Evolutionary conservation across 2,329 filamentous ascomycete genomes (phyloP).

Genomic region (Dothideomycetes sp.): DNA sequence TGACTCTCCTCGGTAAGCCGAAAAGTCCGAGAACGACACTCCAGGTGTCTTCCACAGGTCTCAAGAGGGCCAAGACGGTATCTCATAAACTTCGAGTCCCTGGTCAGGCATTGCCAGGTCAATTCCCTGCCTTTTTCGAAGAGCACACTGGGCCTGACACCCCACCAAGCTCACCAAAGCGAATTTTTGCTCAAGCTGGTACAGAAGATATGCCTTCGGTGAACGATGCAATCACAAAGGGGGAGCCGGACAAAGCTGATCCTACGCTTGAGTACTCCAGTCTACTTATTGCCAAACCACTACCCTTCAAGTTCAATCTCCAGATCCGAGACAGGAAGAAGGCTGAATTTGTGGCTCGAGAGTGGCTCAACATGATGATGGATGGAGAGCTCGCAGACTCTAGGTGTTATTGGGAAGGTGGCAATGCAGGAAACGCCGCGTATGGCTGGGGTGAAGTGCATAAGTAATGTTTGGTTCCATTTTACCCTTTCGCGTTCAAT

Average conservation of each 20-base stretch:
- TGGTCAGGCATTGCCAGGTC: conserved; percentile 1
- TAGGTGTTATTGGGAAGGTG: conserved; percentile 26
- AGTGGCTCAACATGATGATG: conserved; percentile 25
- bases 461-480: background rate
- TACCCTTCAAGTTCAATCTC: conserved; percentile 33
- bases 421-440: conserved; percentile 15
- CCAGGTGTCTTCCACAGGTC: background rate
- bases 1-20: background rate
- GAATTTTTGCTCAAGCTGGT: conserved; percentile 2
- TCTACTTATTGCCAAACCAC: conserved; percentile 34
- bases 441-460: conserved; percentile 14
- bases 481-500: no score
- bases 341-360: conserved; percentile 19
- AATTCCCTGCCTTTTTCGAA: conserved; percentile 8
- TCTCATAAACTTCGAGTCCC: conserved; percentile 1
- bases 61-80: conserved; percentile 4
- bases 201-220: conserved; percentile 6
- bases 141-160: conserved; percentile 4
- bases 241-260: conserved; percentile 15
- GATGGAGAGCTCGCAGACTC: conserved; percentile 27
- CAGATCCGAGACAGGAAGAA: conserved; percentile 22
- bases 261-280: conserved; percentile 33
- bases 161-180: conserved; percentile 5
- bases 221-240: conserved; percentile 8
- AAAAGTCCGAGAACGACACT: background rate